phyloP scores from a whole-genome alignment of 139 green algal genomes.

The Cymbomonas tetramitiformis region DNA sequence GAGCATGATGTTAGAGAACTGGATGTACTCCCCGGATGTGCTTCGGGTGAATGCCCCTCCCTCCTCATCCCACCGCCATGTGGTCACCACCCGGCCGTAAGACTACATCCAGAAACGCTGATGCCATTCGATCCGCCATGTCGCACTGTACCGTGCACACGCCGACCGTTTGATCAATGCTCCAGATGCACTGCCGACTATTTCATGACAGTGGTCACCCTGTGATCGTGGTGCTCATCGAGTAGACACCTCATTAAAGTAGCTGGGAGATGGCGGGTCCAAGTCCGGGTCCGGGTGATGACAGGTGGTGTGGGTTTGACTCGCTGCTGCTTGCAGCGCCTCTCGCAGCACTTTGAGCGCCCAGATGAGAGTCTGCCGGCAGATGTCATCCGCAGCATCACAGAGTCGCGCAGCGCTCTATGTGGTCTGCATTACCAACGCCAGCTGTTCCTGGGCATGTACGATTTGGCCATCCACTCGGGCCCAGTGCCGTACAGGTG shows the following conservation, averaged over 20 bases:
- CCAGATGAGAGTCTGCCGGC: background rate
- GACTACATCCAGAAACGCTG: no score
- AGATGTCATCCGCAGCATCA: background rate
- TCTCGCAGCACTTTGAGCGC: constrained; percentile 3
- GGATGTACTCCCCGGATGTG: constrained; percentile 2
- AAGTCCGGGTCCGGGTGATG: no score
- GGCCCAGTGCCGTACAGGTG: background rate
- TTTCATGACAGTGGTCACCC: no score
- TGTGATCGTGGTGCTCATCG: no score
- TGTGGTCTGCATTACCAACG: background rate
- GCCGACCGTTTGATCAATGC: no score
- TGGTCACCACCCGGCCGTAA: no score
- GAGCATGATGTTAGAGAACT: constrained; percentile 24
- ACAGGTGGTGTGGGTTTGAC: no score
- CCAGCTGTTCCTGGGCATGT: constrained; percentile 2
- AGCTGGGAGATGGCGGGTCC: no score
- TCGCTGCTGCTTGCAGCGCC: background rate
- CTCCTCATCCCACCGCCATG: background rate
- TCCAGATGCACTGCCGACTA: no score
- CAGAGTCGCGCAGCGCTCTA: background rate
- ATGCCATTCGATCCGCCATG: no score
- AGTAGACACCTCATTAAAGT: no score
- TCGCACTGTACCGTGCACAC: no score
- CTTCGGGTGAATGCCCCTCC: background rate
- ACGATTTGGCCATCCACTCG: constrained; percentile 2